Base-by-base conservation (phyloP, 208 protist genomes). In the Trypanosoma conorhini region DNA sequence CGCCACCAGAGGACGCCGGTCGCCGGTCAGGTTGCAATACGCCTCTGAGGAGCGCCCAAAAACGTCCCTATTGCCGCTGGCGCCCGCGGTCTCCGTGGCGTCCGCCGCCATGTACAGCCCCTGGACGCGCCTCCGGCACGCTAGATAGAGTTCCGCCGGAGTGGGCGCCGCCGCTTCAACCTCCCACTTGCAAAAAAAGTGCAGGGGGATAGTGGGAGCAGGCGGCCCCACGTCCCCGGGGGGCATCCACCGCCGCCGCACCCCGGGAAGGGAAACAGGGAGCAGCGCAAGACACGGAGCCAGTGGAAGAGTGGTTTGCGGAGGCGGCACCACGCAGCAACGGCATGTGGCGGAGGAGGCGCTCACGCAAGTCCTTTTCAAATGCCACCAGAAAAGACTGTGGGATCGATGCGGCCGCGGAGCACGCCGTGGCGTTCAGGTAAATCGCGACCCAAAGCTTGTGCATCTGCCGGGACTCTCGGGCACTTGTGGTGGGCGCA, bases 1-100 rank as follows among this genome's bases (percentile, higher is more conserved):
- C 10, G 63, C 63, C 21, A 68, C 51, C 40, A 68, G 5, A 48
- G 59, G 24, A 59, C 33, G 48, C n/a, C 21, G 12, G 42, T 68
- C 63, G n/a, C 51, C 51, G 10, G 63, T 68, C 30, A 68, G 5
- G 57, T 68, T 24, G 35, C 50, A 31, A 60, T 68, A 68, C n/a
- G 15, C 63, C 19, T 35, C 7, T 30, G 63, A 68, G 7, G 52
- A 50, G 46, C 63, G 63, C n/a, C 31, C 3, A 48, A 68, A 68
- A 33, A 68, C 17, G 42, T 46, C 5, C 9, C 9, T 46, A 19
- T 13, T 30, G 24, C 33, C 44, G 5, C 55, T 67, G 21, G 17
- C 22, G 3, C 26, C 1, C 8, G 1, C 17, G 8, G 15, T 8
- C 30, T 19, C 31, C 31, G 24, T n/a, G 13, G 33, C 40, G n/a